Conservation (phyloP, 352 stramenopile species). For the Elongisporangium anandrum region DNA sequence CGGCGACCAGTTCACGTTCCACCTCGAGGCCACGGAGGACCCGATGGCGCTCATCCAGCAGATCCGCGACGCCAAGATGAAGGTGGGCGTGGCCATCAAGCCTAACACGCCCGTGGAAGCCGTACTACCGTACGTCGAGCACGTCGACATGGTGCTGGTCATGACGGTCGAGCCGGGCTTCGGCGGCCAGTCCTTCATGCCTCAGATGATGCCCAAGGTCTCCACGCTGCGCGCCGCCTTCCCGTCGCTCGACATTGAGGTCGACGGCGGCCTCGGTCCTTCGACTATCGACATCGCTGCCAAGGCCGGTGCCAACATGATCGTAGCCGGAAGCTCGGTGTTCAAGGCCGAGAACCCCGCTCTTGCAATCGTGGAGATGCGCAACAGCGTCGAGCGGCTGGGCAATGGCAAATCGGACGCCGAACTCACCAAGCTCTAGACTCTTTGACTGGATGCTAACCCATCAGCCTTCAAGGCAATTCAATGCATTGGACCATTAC, state of each 20-base stretch:
- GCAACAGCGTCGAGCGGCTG: constrained; percentile 74
- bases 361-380: constrained; percentile 72
- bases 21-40: constrained; percentile 85
- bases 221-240: constrained; percentile 85
- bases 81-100: constrained; percentile 95
- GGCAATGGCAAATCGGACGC: constrained; percentile 74
- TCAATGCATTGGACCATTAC: too few species aligned
- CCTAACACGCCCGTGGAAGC: constrained; percentile 90
- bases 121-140: constrained; percentile 77
- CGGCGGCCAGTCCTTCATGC: constrained; percentile 96
- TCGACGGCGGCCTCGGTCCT: constrained; percentile 94
- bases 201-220: constrained; percentile 94
- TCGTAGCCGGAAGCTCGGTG: constrained; percentile 94
- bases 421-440: constrained; percentile 51
- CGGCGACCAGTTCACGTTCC: constrained; percentile 95
- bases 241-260: constrained; percentile 95
- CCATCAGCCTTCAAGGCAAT: constrained; percentile 8
- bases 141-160: constrained; percentile 95
- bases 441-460: too few species aligned
- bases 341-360: constrained; percentile 82
- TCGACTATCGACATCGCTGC: constrained; percentile 93
- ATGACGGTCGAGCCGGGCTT: constrained; percentile 99
- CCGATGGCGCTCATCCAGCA: constrained; percentile 77
- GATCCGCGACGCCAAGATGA: constrained; percentile 89
- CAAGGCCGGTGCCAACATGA: constrained; percentile 95